phyloP scores from a whole-genome alignment of 192 early-diverging fungal species.

The Coemansia reversa region DNA sequence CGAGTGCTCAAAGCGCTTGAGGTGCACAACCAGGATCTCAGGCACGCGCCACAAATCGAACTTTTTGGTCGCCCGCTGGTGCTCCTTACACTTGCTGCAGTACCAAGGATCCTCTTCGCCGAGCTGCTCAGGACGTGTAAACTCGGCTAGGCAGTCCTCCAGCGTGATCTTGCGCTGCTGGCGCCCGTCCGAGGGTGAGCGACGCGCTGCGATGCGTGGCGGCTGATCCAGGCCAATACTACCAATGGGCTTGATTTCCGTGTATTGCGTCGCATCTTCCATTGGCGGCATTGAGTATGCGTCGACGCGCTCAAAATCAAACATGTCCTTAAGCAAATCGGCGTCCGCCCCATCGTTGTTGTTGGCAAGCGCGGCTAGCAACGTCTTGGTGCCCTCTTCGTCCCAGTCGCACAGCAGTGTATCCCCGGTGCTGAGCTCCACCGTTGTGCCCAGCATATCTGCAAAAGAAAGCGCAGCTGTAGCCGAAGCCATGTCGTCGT shows the following conservation, averaged over 20 bases:
- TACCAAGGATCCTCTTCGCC: conserved; percentile 78
- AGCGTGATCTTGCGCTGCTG: conserved; percentile 53
- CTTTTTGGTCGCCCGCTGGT: conserved; percentile 75
- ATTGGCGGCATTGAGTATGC: conserved; percentile 36
- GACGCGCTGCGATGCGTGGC: conserved; percentile 12
- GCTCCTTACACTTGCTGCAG: conserved; percentile 74
- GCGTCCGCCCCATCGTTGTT: not conserved
- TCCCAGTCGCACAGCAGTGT: conserved; percentile 52
- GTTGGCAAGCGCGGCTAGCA: conserved; percentile 24
- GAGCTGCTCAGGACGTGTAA: conserved; percentile 70
- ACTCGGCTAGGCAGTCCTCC: conserved; percentile 71
- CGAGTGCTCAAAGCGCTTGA: conserved; percentile 77
- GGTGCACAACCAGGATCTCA: conserved; percentile 76
- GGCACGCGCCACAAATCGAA: conserved; percentile 78
- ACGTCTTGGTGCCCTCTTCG: conserved; percentile 21
- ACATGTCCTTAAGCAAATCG: conserved; percentile 9
- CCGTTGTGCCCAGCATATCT: conserved; percentile 15
- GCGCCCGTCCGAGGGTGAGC: not conserved
- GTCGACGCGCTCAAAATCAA: conserved; percentile 36
- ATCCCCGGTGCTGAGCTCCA: conserved; percentile 38
- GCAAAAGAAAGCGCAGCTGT: conserved; percentile 32
- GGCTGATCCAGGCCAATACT: conserved; percentile 1
- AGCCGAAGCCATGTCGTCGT: conserved; percentile 38
- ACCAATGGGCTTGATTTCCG: conserved; percentile 11
- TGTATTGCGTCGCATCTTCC: conserved; percentile 40